Base-by-base conservation (phyloP, 192 early-diverging fungal species). In the Coemansia erecta region DNA sequence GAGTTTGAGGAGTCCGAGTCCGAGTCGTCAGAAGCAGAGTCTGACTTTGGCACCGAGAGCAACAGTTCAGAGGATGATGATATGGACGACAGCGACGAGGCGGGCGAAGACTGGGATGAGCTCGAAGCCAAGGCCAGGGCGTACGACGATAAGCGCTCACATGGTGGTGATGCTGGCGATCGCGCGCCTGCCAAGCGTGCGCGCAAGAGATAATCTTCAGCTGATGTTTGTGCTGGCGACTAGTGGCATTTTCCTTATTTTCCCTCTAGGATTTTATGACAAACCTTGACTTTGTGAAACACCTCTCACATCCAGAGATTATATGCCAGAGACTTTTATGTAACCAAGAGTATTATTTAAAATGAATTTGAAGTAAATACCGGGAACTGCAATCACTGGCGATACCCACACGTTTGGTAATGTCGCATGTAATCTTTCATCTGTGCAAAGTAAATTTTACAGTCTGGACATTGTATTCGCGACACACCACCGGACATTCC, bases 51-150 rank as follows among this genome's bases (percentile, higher is more conserved):
- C 52, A 64, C 66, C 4, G 74, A 60, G 39, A 73, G 71, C 56
- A 70, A 73, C 44, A 71, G 64, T 28, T 66, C 61, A 7, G 67
- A 57, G 15, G 63, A 43, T 12, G 83, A 80, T n/a, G 82, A 81
- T 37, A 37, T 37, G 44, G 77, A 84, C 9, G 80, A 70, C 50
- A 85, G 73, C 48, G 84, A 84, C 1, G 88, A 84, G 17, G 84
- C 83, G n/a, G 85, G 83, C 57, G 83, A 84, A 68, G 89, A 91
- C 60, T 92, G 91, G 91, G 91, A 92, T 64, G 88, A 83, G 40
- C 69, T 88, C 28, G 91, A 92, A 63, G 89, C 87, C 65, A 88
- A 90, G 64, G 89, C 91, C 8, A 81, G 85, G 60, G 77, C 73
- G 17, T 70, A 77, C 47, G 81, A 78, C 47, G 64, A 70, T 15